Evolutionary conservation across 148 eudicot species (phyloP), one percentile per base, ranked within the genome.

Genomic region (Amaranthus cruentus): DNA sequence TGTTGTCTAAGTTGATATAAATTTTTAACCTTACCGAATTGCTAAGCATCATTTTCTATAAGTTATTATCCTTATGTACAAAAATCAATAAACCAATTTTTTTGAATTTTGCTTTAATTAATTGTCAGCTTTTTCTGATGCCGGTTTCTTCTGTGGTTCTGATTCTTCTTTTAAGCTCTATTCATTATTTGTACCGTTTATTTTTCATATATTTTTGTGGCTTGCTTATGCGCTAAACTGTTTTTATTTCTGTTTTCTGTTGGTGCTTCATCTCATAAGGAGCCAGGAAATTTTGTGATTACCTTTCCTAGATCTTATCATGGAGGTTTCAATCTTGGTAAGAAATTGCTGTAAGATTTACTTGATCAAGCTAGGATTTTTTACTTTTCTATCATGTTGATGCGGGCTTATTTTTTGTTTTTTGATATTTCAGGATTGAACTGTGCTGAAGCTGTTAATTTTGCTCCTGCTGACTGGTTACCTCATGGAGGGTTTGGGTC

Each of bases 371-470:
- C 13, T 43, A 55, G 10, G 7, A 47, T 67, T 53, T 6, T 69
- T 15, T 76, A 15, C 13, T 38, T 71, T 54, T 75, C 47, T 51
- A 61, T 69, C 47, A 60, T 52, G 62, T 62, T 77, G 70, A 80
- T 46, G 62, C 53, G 58, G 65, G 59, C 14, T 68, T 66, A 62
- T 73, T 68, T 68, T 73, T 60, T 57, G 63, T 18, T 54, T 55
- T 63, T 70, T 72, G 59, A 18, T 78, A 38, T 73, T 80, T 43
- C 71, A 96, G 99, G 99, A 12, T 85, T 96, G 78, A 96, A 96
- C 80, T 96, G 99, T 85, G 99, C 99, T n/a, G 99, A 96, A 85
- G 99, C 99, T 28, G 99, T 96, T 73, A 96, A 96, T 84, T 96
- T 96, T 85, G 99, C 99, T 75, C 99, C 99, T 70, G 99, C 97